Base-by-base conservation (phyloP, 2,329 filamentous ascomycete species). In the Rhinocladiella mackenziei region DNA sequence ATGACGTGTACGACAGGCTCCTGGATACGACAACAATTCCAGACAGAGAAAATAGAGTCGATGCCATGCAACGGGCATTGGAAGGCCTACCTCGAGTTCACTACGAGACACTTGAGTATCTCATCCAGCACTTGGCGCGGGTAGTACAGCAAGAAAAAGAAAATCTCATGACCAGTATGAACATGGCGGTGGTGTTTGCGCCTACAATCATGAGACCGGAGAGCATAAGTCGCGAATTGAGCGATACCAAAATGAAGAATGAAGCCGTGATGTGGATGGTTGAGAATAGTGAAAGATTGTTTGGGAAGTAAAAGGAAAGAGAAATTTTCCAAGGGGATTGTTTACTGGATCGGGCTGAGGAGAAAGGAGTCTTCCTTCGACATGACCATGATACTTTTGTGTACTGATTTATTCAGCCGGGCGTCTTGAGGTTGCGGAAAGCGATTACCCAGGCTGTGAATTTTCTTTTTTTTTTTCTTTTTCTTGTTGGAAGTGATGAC, bases 121-220 rank as follows among this genome's bases (percentile, higher is more conserved):
- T 98, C 50, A 83, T 97, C 63, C 92, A 94, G 73, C 92, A 98
- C 71, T 76, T 98, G 57, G 84, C 83, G 56, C 80, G 89, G 48
- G 91, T 98, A 28, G 86, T 94, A 45, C 75, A 81, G 56, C 80
- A 86, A 53, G 85, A 94, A 62, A 77, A 77, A 28, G 85, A 94
- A 63, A 97, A 97, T 61, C 66, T 96, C 64, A 98, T 98, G 92
- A 95, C 88, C 17, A 86, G 91, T 44, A 86, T 94, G 68, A 98
- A 98, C 62, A 71, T 97, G 50, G 89, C 92, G 3, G 92, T 98
- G 30, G 92, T 98, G 26, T 98, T 98, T 63, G 92, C 92, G 6
- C 92, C 92, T 5, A 98, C 92, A 1, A 94, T 98, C 57, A 94
- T 98, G 87, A 80, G 91, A 56, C 89, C 94, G 44, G 76, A 82